These are phyloP conservation scores for Kandelia obovata DNA, from an alignment of 345 rosid genomes.

Conservation along the genomic window DNA sequence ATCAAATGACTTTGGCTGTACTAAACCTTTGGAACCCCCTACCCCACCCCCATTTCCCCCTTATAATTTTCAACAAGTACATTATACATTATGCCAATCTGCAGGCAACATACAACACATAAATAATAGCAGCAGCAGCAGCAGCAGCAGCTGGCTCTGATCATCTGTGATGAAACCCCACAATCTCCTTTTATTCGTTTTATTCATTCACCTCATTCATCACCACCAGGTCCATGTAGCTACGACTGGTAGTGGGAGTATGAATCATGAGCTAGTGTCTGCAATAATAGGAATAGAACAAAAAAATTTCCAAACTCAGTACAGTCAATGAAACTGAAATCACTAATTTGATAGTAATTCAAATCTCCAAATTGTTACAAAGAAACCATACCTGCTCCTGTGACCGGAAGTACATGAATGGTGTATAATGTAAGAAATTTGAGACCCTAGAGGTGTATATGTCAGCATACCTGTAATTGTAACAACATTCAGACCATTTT, in stretches of 20 bases:
- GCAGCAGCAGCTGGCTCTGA: no score
- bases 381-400: conserved; percentile 70
- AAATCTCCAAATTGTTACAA: background rate
- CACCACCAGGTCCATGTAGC: background rate
- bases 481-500: background rate
- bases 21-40: no score
- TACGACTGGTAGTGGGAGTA: conserved; percentile 35
- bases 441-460: conserved; percentile 91
- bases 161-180: no score
- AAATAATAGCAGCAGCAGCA: no score
- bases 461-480: conserved; percentile 75
- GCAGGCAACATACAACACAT: no score
- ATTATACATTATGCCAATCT: no score
- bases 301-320: conserved; percentile 2
- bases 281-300: conserved; percentile 24
- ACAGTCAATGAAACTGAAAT: background rate
- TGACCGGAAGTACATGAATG: conserved; percentile 91
- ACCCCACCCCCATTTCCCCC: no score
- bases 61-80: no score
- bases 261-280: conserved; percentile 84
- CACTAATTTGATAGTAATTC: background rate
- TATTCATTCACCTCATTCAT: no score
- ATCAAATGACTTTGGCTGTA: no score
- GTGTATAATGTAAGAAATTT: conserved; percentile 80
- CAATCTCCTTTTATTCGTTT: no score